Percentiles rank a stretch among this genome's conserved stretches.
These are phyloP conservation scores for Cubamyces sp. DNA, from an alignment of 768 basidiomycete species.

Conservation along the genomic window DNA sequence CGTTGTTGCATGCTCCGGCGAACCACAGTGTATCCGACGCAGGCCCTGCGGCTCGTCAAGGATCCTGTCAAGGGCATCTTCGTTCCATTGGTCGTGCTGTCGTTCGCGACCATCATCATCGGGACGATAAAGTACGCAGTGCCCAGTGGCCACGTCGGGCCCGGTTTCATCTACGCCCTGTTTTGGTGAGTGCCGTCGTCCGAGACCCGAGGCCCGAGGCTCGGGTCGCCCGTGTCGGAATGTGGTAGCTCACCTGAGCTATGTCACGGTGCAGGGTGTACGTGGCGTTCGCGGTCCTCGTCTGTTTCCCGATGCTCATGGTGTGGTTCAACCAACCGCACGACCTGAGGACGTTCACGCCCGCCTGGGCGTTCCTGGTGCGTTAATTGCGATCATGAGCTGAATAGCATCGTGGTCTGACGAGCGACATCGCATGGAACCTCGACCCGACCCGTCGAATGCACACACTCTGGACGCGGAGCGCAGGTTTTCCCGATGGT, in stretches of 20 bases:
- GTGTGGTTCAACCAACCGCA: constrained; percentile 54
- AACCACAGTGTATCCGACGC: constrained; percentile 46
- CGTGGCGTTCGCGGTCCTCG: constrained; percentile 40
- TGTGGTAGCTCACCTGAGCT: too few relatives aligned
- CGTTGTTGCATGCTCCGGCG: neutral
- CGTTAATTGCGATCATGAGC: constrained; percentile 18
- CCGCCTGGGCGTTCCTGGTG: constrained; percentile 44
- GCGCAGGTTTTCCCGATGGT: constrained; percentile 41
- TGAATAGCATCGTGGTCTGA: neutral
- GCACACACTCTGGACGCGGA: too few relatives aligned
- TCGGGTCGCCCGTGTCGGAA: too few relatives aligned
- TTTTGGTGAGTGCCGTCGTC: constrained; percentile 43
- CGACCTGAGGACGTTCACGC: constrained; percentile 45
- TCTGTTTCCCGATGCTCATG: constrained; percentile 53
- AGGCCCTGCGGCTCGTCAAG: constrained; percentile 46
- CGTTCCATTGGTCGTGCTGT: constrained; percentile 47
- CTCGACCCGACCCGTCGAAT: too few relatives aligned
- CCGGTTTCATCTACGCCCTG: constrained; percentile 43
- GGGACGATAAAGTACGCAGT: constrained; percentile 51
- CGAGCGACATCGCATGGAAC: neutral
- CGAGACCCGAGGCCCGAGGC: too few relatives aligned
- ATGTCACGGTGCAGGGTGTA: constrained; percentile 42
- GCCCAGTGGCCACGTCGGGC: constrained; percentile 40
- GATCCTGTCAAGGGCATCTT: constrained; percentile 52
- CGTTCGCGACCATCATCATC: constrained; percentile 53